Base-by-base conservation (phyloP, 495 filamentous ascomycete species). In the Neurospora africana region DNA sequence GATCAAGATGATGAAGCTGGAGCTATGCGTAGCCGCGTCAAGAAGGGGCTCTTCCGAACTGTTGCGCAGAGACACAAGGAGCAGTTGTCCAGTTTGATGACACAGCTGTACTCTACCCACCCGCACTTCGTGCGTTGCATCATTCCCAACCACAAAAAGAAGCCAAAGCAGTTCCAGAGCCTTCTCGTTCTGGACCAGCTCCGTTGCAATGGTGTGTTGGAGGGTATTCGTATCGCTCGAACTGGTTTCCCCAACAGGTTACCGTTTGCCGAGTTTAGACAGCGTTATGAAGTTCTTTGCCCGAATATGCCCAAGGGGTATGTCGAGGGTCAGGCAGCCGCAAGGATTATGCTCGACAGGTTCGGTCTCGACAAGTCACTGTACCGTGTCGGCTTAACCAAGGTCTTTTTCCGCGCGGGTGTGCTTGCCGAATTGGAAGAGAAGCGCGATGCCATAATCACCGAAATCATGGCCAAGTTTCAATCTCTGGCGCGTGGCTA, bases 71-170 rank as follows among this genome's bases (percentile, higher is more conserved):
- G 95, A 72, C 96, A 99, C 82, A 99, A 99, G 78, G 96, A 99
- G 76, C 95, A 98, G 75, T 85, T 99, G 11, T 92, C 93, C 2
- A 97, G 90, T 72, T 84, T 99, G 70, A 99, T 99, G 96, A 86
- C 86, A n/a, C 93, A 98, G 77, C 88, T 99, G 19, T 90, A 98
- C 77, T 94, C 91, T 0, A 99, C 96, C 4, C 96, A 99, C 79
- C 96, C 96, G 53, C 96, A 99, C 81, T 99, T 99, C 78, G 96
- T 98, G 3, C 90, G 96, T 33, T 99, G 96, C 77, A 99, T 99
- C 73, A 88, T 99, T 68, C 96, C 96, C 17, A 99, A 99, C 77
- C 95, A 99, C 84, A 97, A 95, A 82, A 99, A 99, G 80, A 87
- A 91, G n/a, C 93, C 96, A 3, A 98, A 98, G 82, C 91, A 93